These are phyloP conservation scores for Aspergillus oerlinghausenensis DNA, from an alignment of 2,329 filamentous ascomycete species.

Conservation along the genomic window DNA sequence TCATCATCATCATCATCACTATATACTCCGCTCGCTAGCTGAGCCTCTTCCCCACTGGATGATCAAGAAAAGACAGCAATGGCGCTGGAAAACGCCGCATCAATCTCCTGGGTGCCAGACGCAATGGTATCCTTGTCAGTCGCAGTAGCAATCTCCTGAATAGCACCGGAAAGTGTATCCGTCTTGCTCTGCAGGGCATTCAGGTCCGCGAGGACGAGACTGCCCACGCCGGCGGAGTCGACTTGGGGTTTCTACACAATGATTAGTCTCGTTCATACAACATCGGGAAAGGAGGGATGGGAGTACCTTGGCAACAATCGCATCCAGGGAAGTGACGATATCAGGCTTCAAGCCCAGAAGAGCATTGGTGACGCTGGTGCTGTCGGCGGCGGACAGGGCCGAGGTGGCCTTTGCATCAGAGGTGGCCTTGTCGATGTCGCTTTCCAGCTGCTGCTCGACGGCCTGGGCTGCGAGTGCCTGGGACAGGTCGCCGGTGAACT, in stretches of 20 bases:
- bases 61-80: conserved; percentile 3
- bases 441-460: conserved; percentile 3
- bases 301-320: conserved; percentile 7
- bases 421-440: conserved; percentile 3
- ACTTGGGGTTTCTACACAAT: conserved; percentile 5
- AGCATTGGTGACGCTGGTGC: conserved; percentile 3
- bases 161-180: background rate
- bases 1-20: background rate
- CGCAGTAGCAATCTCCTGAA: conserved; percentile 6
- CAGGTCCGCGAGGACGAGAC: conserved; percentile 1
- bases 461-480: background rate
- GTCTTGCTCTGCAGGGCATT: conserved; percentile 4
- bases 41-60: background rate
- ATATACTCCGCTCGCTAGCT: background rate
- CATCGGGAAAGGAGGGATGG: background rate
- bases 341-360: conserved; percentile 5
- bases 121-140: conserved; percentile 3
- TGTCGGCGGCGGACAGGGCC: conserved; percentile 5
- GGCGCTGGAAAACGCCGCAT: conserved; percentile 7
- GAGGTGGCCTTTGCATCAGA: conserved; percentile 1
- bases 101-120: conserved; percentile 1
- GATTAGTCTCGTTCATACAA: background rate
- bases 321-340: conserved; percentile 1
- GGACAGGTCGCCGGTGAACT: conserved; percentile 4
- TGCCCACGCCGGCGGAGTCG: background rate